phyloP scores from a whole-genome alignment of 345 rosid species.

The Barbarea vulgaris region DNA sequence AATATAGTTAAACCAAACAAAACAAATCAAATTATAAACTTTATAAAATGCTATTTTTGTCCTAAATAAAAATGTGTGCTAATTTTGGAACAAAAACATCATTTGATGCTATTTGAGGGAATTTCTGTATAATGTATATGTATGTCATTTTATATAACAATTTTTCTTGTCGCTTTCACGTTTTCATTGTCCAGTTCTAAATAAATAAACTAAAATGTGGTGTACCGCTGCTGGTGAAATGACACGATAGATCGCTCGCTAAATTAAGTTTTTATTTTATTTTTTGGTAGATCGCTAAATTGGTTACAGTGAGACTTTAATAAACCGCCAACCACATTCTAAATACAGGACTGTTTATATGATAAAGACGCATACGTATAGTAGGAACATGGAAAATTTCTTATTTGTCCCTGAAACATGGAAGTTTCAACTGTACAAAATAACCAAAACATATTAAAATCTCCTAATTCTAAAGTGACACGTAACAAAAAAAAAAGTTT shows the following conservation, averaged over 20 bases:
- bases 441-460: not conserved
- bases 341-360: not conserved
- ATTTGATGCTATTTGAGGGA: no score
- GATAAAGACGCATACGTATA: not conserved
- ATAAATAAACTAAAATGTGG: not conserved
- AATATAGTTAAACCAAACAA: no score
- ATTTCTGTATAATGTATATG: no score
- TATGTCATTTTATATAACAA: not conserved
- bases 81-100: no score
- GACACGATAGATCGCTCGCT: constrained; percentile 21
- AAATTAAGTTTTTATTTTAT: no score
- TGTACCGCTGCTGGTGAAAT: not conserved
- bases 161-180: not conserved
- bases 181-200: not conserved
- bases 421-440: not conserved
- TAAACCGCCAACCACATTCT: not conserved
- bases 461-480: not conserved
- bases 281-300: constrained; percentile 4
- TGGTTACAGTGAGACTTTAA: constrained; percentile 2
- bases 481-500: not conserved
- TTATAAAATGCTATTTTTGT: no score
- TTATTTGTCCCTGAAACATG: not conserved
- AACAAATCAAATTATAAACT: no score
- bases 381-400: not conserved
- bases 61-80: no score